Base-by-base conservation (phyloP, 768 basidiomycete species). In the Russula ochroleuca region DNA sequence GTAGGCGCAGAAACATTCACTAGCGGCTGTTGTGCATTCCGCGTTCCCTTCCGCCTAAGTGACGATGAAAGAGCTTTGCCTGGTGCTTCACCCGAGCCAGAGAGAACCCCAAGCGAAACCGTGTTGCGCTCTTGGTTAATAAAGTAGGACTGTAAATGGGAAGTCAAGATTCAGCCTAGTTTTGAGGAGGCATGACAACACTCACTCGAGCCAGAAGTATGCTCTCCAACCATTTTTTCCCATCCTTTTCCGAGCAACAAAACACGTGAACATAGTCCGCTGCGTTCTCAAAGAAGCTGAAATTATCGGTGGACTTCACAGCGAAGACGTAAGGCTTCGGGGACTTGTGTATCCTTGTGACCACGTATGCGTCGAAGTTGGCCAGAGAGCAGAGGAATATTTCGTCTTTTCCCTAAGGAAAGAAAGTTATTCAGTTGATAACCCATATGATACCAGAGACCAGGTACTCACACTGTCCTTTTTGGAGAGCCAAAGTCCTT, bases 241-340 rank as follows among this genome's bases (percentile, higher is more conserved):
- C 90, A 53, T 92, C 90, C 43, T 78, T 81, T 69, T 85, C 83
- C 48, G 85, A 82, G 67, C 90, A 90, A 33, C 86, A 86, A 72
- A 98, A 94, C 53, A 87, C 78, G 71, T 97, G 94, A 60, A 93
- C 73, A 75, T 95, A 98, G 70, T 98, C 94, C 35, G 85, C 80
- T 5, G 84, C 84, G 72, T 92, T 86, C 76, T 97, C 94, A 70
- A 98, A 98, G 70, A 88, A 81, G 1, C 89, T 84, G 28, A 90
- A 77, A 70, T 88, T 91, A 70, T 95, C 93, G 13, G 90, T 89
- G 4, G 92, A 92, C 75, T 95, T 95, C 70, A 95, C 76, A 40
- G 91, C 85, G 71, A 98, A 96, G 23, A 87, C 83, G 67, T 85
- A 96, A 0, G 85, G 79, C 71, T 93, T 94, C 0, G 96, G 96